Base-by-base conservation (phyloP, 257 asterid genomes). In the Solanum etuberosum region DNA sequence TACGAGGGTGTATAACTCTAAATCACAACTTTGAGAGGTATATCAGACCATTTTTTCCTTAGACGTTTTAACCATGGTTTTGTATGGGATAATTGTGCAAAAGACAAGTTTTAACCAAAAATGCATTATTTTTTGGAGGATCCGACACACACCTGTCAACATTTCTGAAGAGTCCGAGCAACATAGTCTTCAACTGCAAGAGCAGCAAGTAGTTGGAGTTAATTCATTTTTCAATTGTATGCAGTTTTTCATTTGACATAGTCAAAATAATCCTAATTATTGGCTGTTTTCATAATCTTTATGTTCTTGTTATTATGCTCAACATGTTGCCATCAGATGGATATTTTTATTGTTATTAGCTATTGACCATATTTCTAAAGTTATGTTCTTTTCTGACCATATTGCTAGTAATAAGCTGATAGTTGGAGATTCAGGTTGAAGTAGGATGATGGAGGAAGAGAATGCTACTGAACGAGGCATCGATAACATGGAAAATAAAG, bases 1-100 rank as follows among this genome's bases (percentile, higher is more conserved):
- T 4, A 63, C 4, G 16, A 11, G 71, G 71, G 18, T 5, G 29
- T n/a, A 63, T 63, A 63, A 5, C 16, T 3, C 6, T 63, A 63
- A n/a, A 10, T 61, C 31, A 1, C 70, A 23, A 46, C 12, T 21
- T 61, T n/a, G 70, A 61, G 70, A 9, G 16, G 70, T 10, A n/a
- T 4, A 61, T n/a, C 8, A 61, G 0, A 9, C 7, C 1, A 1
- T 61, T 51, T 61, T n/a, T 0, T 4, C 16, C 15, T n/a, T 18
- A 65, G 5, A 65, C 35, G 35, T 27, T 65, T 10, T 61, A 23
- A 11, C 32, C 70, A 13, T 65, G 35, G 18, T 63, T 63, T 12
- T 11, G 72, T 63, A 63, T 25, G 72, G 0, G 72, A 63, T 61
- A 61, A 61, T 61, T 61, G 70, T 61, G 31, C 15, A n/a, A 61